phyloP scores from a whole-genome alignment of 225 moss, liverwort and hornwort species.

The Polytrichum formosum region DNA sequence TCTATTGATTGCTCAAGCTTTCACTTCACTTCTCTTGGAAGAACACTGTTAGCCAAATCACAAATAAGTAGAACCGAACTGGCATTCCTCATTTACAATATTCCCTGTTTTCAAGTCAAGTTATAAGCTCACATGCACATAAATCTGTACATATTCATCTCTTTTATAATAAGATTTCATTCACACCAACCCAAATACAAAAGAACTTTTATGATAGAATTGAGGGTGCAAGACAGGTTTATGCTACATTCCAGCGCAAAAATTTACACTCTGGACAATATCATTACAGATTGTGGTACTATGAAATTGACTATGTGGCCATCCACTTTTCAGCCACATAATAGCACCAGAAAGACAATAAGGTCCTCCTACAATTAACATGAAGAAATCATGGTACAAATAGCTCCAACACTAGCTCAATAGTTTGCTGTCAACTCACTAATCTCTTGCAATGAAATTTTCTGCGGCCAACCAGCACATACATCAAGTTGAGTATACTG shows the following conservation, averaged over 20 bases:
- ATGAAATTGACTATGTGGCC: background rate
- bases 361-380: background rate
- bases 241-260: conserved; percentile 7
- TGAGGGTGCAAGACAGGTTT: background rate
- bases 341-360: background rate
- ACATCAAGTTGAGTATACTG: background rate
- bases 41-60: too few relatives aligned
- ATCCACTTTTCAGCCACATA: too few relatives aligned
- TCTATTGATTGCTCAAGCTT: too few relatives aligned
- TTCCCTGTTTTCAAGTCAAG: too few relatives aligned
- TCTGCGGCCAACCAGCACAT: conserved; percentile 37
- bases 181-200: too few relatives aligned
- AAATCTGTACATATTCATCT: too few relatives aligned
- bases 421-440: conserved; percentile 54
- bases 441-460: conserved; percentile 69
- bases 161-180: too few relatives aligned
- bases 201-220: too few relatives aligned
- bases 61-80: too few relatives aligned
- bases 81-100: too few relatives aligned
- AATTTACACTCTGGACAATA: conserved; percentile 9
- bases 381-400: conserved; percentile 8
- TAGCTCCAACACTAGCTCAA: conserved; percentile 19
- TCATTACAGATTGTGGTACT: background rate
- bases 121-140: too few relatives aligned
- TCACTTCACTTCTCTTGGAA: too few relatives aligned